Evolutionary conservation across 768 basidiomycete genomes (phyloP).

Genomic region (Lenzites betulinus): DNA sequence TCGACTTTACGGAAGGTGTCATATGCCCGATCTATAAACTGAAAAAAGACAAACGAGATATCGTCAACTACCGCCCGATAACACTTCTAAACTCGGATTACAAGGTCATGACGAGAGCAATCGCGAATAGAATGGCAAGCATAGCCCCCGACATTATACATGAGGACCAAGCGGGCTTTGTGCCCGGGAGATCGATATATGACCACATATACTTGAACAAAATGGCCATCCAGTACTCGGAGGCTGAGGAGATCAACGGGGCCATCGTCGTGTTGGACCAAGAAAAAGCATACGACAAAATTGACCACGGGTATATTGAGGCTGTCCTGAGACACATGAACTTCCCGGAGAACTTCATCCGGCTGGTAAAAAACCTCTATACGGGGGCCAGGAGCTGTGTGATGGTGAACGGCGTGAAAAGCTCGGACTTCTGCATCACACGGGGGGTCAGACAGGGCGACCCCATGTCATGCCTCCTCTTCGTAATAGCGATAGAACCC

Average conservation of each 20-base stretch:
- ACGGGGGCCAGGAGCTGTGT: slow-evolving; percentile 31
- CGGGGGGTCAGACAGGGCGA: slow-evolving; percentile 42
- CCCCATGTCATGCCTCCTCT: slow-evolving; percentile 37
- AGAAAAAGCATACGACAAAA: neutral
- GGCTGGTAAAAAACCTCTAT: slow-evolving; percentile 31
- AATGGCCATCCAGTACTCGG: slow-evolving; percentile 15
- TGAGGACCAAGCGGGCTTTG: slow-evolving; percentile 42
- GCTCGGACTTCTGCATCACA: slow-evolving; percentile 27
- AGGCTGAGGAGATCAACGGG: slow-evolving; percentile 16
- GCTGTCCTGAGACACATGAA: slow-evolving; percentile 1
- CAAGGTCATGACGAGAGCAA: slow-evolving; percentile 27
- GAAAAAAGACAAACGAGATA: slow-evolving; percentile 6
- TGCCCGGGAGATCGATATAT: slow-evolving; percentile 33
- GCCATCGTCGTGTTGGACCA: slow-evolving; percentile 2
- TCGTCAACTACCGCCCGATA: slow-evolving; percentile 24
- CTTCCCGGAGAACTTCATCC: slow-evolving; percentile 23
- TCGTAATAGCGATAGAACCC: slow-evolving; percentile 36
- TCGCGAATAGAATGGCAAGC: slow-evolving; percentile 22
- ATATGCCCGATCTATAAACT: slow-evolving; percentile 47
- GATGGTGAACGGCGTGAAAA: slow-evolving; percentile 36
- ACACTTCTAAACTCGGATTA: slow-evolving; percentile 29
- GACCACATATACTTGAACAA: slow-evolving; percentile 37
- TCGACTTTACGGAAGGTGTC: slow-evolving; percentile 33
- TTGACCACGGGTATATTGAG: slow-evolving; percentile 22
- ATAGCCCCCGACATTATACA: slow-evolving; percentile 30